phyloP scores from a whole-genome alignment of 768 basidiomycete genomes.

The Tulasnella sp. region DNA sequence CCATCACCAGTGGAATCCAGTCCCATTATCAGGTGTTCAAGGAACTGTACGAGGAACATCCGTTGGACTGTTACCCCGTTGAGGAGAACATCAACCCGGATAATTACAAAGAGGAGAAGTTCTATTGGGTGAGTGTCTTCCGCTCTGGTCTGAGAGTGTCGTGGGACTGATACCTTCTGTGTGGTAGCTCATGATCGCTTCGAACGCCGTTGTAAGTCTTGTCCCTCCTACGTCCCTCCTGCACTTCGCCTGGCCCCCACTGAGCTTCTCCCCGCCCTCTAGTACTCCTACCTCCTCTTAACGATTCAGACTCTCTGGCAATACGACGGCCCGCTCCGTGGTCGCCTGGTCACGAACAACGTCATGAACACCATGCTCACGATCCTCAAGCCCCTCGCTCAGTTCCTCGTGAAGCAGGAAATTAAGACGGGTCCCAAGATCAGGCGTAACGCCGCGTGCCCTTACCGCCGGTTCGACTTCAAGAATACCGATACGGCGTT shows the following conservation, averaged over 20 bases:
- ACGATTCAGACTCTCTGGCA: neutral
- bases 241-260: neutral
- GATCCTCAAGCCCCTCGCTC: neutral
- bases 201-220: neutral
- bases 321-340: neutral
- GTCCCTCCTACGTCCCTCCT: neutral
- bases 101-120: neutral
- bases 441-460: neutral
- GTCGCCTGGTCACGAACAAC: slow-evolving; percentile 1
- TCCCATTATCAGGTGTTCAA: neutral
- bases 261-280: neutral
- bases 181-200: neutral
- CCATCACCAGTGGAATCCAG: neutral
- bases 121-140: neutral
- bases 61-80: neutral
- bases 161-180: neutral
- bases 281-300: neutral
- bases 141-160: neutral
- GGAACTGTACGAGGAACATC: neutral
- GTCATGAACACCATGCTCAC: slow-evolving; percentile 4
- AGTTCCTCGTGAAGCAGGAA: neutral
- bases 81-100: neutral
- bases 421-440: neutral
- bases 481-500: neutral
- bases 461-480: neutral